These are phyloP conservation scores for Peterozyma xylosa DNA, from an alignment of 805 yeast genomes.

Conservation along the genomic window DNA sequence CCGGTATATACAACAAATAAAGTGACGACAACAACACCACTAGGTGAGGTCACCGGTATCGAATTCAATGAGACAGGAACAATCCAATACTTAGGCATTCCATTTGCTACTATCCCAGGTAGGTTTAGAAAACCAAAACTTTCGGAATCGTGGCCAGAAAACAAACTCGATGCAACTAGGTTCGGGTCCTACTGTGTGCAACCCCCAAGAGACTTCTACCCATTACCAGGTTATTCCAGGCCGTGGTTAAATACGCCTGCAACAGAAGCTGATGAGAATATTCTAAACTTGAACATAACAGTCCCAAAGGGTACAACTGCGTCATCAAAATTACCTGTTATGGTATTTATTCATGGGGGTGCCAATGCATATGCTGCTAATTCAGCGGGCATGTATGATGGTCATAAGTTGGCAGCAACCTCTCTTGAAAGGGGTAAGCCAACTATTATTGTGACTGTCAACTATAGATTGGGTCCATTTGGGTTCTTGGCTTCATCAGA, in stretches of 20 bases:
- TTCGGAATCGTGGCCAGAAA: conserved; percentile 1
- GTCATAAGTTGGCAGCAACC: background rate
- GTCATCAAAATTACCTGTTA: conserved; percentile 10
- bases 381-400: conserved; percentile 7
- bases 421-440: conserved; percentile 4
- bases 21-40: no score
- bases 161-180: conserved; percentile 6
- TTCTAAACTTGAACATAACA: conserved; percentile 8
- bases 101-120: background rate
- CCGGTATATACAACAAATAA: no score
- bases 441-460: conserved; percentile 10
- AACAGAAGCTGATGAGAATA: background rate
- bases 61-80: no score
- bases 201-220: conserved; percentile 4
- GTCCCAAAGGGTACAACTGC: background rate
- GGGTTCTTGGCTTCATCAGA: conserved; percentile 14
- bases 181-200: conserved; percentile 5
- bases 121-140: conserved; percentile 7
- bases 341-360: conserved; percentile 15
- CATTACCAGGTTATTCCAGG: conserved; percentile 3
- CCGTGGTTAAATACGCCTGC: conserved; percentile 9
- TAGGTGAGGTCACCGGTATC: no score
- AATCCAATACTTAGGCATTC: no score
- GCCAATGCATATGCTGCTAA: conserved; percentile 9
- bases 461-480: conserved; percentile 13